phyloP scores from a whole-genome alignment of 2,329 filamentous ascomycete species.

The Talaromyces atroroseus region DNA sequence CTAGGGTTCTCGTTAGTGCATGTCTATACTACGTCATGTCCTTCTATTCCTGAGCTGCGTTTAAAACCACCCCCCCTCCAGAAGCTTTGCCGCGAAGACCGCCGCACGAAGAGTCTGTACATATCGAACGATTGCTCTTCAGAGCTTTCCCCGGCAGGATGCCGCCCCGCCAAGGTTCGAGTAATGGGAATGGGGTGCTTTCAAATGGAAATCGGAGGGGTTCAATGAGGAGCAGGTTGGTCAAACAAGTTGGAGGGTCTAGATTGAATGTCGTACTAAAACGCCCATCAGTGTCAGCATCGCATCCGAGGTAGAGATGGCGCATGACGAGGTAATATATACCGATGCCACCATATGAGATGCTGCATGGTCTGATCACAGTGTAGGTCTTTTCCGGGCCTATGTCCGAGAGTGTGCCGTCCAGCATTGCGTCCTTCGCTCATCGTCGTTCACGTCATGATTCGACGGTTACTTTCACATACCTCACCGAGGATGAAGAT shows the following conservation, averaged over 20 bases:
- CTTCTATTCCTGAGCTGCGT: not conserved
- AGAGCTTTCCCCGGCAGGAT: slow-evolving; percentile 18
- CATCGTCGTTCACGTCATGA: slow-evolving; percentile 76
- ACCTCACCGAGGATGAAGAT: slow-evolving; percentile 70
- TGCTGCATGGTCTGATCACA: not conserved
- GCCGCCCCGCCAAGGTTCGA: slow-evolving; percentile 27
- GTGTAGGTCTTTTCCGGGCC: slow-evolving; percentile 76
- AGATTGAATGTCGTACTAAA: not conserved
- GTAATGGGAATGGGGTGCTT: slow-evolving; percentile 17
- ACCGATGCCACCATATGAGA: not conserved
- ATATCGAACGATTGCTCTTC: not conserved
- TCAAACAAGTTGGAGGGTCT: slow-evolving; percentile 9
- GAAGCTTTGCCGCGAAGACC: not conserved
- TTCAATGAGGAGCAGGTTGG: slow-evolving; percentile 37
- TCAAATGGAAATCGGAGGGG: slow-evolving; percentile 26
- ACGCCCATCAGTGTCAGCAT: slow-evolving; percentile 56
- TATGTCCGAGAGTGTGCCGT: slow-evolving; percentile 91
- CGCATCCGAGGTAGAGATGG: slow-evolving; percentile 97
- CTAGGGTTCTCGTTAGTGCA: not conserved
- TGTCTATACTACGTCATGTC: slow-evolving; percentile 2
- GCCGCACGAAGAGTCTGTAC: not conserved
- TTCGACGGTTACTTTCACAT: slow-evolving; percentile 83
- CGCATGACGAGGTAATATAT: slow-evolving; percentile 73
- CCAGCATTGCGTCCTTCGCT: slow-evolving; percentile 83
- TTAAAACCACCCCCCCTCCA: not conserved